Conservation (phyloP, 495 filamentous ascomycete species). For the Aspergillus sclerotiicarbonarius region DNA sequence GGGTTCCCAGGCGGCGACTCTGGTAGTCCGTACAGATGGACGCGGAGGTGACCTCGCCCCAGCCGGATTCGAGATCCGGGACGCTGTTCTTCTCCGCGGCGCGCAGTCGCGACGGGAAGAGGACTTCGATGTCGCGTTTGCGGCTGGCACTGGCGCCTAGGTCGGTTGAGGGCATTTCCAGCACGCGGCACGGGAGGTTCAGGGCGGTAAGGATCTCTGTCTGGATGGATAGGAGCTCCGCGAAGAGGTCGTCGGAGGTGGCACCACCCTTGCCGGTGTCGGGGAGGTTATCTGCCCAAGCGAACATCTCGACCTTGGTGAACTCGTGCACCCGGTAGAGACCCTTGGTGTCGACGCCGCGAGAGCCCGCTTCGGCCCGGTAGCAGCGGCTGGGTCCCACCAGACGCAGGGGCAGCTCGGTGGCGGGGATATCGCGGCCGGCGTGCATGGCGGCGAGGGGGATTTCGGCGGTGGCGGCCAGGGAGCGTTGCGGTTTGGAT, state of each 20-base stretch:
- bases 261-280: conserved; percentile 12
- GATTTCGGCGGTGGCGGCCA: conserved; percentile 91
- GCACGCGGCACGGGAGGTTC: conserved; percentile 78
- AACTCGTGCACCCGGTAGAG: conserved; percentile 99
- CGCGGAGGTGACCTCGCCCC: conserved; percentile 90
- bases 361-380: conserved; percentile 86
- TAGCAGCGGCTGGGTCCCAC: conserved; percentile 87
- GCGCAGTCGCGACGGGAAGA: conserved; percentile 76
- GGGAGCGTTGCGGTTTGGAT: conserved; percentile 63
- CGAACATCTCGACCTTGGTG: conserved; percentile 97
- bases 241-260: conserved; percentile 59
- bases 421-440: conserved; percentile 59
- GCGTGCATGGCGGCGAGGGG: conserved; percentile 90
- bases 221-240: conserved; percentile 82
- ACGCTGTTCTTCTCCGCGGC: conserved; percentile 11
- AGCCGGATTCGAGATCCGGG: conserved; percentile 64
- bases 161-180: conserved; percentile 89
- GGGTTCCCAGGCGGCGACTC: conserved; percentile 73
- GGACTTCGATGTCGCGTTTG: conserved; percentile 91
- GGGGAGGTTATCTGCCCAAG: conserved; percentile 60
- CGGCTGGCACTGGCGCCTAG: conserved; percentile 82
- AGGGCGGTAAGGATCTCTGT: conserved; percentile 74
- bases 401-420: conserved; percentile 68
- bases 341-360: conserved; percentile 88
- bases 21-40: conserved; percentile 97